Conservation (phyloP, 163 green algal species). For the Chloroidium sp. region DNA sequence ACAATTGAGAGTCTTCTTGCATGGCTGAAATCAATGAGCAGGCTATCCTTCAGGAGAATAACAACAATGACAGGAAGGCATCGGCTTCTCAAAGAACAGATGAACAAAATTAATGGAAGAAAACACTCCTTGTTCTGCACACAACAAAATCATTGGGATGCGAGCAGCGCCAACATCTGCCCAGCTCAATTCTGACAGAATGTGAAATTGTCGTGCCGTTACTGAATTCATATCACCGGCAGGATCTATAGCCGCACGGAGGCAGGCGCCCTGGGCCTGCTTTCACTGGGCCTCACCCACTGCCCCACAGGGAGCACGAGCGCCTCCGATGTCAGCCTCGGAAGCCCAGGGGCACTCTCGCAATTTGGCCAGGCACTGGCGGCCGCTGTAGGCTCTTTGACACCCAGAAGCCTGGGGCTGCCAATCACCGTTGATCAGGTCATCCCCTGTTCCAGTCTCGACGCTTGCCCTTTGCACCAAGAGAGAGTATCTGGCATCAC, state of each 20-base stretch:
- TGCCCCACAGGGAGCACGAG: not conserved
- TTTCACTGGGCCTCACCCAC: not conserved
- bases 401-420: constrained; percentile 26
- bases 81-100: too few relatives aligned
- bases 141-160: too few relatives aligned
- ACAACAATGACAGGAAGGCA: too few relatives aligned
- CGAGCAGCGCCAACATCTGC: too few relatives aligned
- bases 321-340: not conserved
- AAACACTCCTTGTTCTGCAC: too few relatives aligned
- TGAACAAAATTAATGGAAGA: too few relatives aligned
- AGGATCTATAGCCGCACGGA: constrained; percentile 21
- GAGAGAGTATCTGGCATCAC: too few relatives aligned
- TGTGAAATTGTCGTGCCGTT: not conserved
- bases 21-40: too few relatives aligned
- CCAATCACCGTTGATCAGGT: constrained; percentile 29
- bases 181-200: not conserved
- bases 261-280: not conserved
- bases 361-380: constrained; percentile 22
- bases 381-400: constrained; percentile 30
- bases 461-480: too few relatives aligned
- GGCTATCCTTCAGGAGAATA: too few relatives aligned
- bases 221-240: not conserved
- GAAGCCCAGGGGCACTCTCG: constrained; percentile 10
- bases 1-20: too few relatives aligned
- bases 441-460: not conserved